A percentile compares a stretch with the other conserved stretches of the same genome.
Evolutionary conservation across 2,329 filamentous ascomycete genomes (phyloP).

Genomic region (Ophiostoma himal-ulmi): DNA sequence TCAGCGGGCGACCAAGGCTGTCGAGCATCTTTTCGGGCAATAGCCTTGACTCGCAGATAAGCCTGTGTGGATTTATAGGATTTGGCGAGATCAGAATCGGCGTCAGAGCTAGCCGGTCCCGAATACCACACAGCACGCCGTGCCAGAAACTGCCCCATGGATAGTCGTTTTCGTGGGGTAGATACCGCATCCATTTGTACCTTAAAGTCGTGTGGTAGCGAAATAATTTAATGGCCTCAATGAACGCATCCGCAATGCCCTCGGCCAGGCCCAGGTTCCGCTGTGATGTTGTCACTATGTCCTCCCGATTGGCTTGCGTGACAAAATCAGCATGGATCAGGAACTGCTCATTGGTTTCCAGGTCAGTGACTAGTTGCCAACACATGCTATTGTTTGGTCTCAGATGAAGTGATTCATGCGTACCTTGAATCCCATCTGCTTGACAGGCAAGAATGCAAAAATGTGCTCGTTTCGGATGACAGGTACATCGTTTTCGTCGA

Average conservation of each 20-base stretch:
- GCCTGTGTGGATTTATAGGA: neutral
- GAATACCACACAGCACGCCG: neutral
- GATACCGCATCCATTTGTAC: slow-evolving; percentile 43
- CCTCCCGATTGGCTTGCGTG: slow-evolving; percentile 41
- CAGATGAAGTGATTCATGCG: neutral
- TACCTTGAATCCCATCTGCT: slow-evolving; percentile 37
- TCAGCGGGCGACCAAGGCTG: neutral
- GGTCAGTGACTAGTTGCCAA: neutral
- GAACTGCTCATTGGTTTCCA: slow-evolving; percentile 33
- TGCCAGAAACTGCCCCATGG: slow-evolving; percentile 14
- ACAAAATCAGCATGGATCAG: slow-evolving; percentile 48
- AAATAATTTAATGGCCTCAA: slow-evolving; percentile 37
- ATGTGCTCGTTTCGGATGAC: slow-evolving; percentile 38
- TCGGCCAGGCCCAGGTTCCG: slow-evolving; percentile 37
- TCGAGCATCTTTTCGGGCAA: neutral
- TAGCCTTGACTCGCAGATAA: neutral
- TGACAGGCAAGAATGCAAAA: slow-evolving; percentile 44
- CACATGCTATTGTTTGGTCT: neutral
- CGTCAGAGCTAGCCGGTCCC: neutral
- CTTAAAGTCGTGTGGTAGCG: slow-evolving; percentile 35
- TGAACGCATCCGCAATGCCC: slow-evolving; percentile 37
- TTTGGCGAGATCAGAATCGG: neutral
- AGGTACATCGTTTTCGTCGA: slow-evolving; percentile 33
- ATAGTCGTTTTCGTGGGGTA: slow-evolving; percentile 7
- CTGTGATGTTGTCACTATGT: slow-evolving; percentile 35